These are phyloP conservation scores for Colletotrichum spaethianum DNA, from an alignment of 2,329 filamentous ascomycete genomes.

Conservation along the genomic window DNA sequence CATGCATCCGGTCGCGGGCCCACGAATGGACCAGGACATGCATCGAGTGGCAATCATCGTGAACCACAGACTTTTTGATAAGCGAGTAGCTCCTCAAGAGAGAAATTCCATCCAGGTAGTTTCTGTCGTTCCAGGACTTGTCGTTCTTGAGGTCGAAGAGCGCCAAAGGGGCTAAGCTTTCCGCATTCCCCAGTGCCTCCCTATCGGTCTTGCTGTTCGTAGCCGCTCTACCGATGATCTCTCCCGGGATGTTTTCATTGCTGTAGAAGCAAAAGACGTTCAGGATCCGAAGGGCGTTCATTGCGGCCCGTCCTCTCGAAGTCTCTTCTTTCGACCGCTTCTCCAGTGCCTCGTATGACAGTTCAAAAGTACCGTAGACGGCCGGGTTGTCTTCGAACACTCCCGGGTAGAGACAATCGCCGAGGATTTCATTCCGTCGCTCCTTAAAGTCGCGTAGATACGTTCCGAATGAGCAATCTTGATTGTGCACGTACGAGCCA, in stretches of 20 bases:
- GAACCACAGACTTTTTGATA: conserved; percentile 31
- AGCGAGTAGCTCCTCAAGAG: conserved; percentile 43
- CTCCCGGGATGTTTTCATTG: conserved; percentile 42
- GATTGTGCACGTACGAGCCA: conserved; percentile 38
- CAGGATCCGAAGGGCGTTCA: conserved; percentile 46
- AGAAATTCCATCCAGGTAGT: neutral
- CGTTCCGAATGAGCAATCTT: conserved; percentile 24
- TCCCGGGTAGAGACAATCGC: conserved; percentile 32
- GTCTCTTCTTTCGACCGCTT: neutral
- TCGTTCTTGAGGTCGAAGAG: conserved; percentile 10
- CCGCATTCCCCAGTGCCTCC: neutral
- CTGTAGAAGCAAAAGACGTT: conserved; percentile 49
- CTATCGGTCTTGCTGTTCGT: neutral
- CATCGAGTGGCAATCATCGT: conserved; percentile 39
- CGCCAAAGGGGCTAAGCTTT: neutral
- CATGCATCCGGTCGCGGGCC: conserved; percentile 42
- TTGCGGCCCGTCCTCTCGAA: conserved; percentile 24
- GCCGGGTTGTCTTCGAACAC: conserved; percentile 36
- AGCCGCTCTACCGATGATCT: conserved; percentile 42
- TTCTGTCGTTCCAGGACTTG: conserved; percentile 11
- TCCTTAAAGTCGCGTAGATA: conserved; percentile 40
- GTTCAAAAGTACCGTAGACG: conserved; percentile 46
- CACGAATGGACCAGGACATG: conserved; percentile 46
- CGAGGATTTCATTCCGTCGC: conserved; percentile 31
- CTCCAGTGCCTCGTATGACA: conserved; percentile 44